Conservation (phyloP, 2,329 filamentous ascomycete genomes). For the Paraphoma sp. region DNA sequence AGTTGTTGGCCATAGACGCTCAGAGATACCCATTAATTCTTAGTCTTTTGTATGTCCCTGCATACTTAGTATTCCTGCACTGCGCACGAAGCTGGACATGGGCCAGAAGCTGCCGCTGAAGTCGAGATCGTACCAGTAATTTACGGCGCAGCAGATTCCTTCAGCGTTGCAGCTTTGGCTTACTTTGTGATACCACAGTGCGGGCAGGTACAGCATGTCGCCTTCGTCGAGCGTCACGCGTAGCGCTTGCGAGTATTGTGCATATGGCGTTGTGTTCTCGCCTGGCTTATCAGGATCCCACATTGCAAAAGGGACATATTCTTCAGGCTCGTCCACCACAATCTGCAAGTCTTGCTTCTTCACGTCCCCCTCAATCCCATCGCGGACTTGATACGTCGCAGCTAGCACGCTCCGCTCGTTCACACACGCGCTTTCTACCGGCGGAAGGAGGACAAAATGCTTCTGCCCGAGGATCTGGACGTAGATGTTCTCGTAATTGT, state of each 20-base stretch:
- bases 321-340: slow-evolving; percentile 41
- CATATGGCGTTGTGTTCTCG: slow-evolving; percentile 61
- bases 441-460: slow-evolving; percentile 77
- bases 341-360: slow-evolving; percentile 34
- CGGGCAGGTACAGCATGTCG: slow-evolving; percentile 83
- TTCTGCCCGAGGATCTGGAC: slow-evolving; percentile 77
- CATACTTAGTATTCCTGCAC: slow-evolving; percentile 32
- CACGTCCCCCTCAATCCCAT: slow-evolving; percentile 11
- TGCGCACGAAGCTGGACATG: slow-evolving; percentile 59
- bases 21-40: slow-evolving; percentile 37
- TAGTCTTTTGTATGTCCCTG: not conserved
- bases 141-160: slow-evolving; percentile 77
- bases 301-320: slow-evolving; percentile 69
- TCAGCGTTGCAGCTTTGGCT: slow-evolving; percentile 72
- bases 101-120: slow-evolving; percentile 74
- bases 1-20: slow-evolving; percentile 5
- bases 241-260: slow-evolving; percentile 65
- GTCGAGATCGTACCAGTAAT: slow-evolving; percentile 89
- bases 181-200: slow-evolving; percentile 85
- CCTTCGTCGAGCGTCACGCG: slow-evolving; percentile 73
- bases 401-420: slow-evolving; percentile 65
- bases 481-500: slow-evolving; percentile 87
- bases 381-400: slow-evolving; percentile 61
- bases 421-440: slow-evolving; percentile 72
- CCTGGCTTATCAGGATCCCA: slow-evolving; percentile 74